phyloP scores from a whole-genome alignment of 192 early-diverging fungal genomes.

The Linnemannia zychae region DNA sequence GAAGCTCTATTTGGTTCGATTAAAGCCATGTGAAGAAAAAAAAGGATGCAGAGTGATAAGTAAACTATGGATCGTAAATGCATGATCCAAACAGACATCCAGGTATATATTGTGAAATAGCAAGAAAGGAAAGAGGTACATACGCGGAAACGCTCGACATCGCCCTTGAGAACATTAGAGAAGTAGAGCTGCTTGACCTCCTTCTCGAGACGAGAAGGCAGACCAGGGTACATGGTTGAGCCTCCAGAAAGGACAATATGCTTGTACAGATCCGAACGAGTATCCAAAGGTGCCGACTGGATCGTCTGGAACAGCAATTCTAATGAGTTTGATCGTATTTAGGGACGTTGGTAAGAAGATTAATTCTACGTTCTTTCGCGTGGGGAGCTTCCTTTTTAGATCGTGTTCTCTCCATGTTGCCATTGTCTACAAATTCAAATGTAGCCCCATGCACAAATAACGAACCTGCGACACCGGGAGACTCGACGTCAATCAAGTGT shows the following conservation, averaged over 20 bases:
- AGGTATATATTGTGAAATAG: background rate
- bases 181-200: slow-evolving; percentile 98
- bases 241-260: slow-evolving; percentile 99
- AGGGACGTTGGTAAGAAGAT: background rate
- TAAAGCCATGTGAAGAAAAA: background rate
- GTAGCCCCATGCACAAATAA: background rate
- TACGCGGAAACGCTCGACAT: slow-evolving; percentile 85
- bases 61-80: background rate
- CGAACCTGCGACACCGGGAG: slow-evolving; percentile 90
- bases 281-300: slow-evolving; percentile 91
- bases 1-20: slow-evolving; percentile 79
- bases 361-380: background rate
- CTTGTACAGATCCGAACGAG: slow-evolving; percentile 95
- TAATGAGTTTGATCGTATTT: slow-evolving; percentile 30
- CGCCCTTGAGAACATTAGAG: slow-evolving; percentile 88
- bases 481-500: slow-evolving; percentile 95
- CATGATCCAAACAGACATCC: too few species aligned
- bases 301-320: slow-evolving; percentile 96
- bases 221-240: slow-evolving; percentile 98
- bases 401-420: background rate
- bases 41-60: background rate
- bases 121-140: slow-evolving; percentile 25
- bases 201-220: slow-evolving; percentile 97
- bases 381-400: background rate
- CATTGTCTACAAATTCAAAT: background rate